Base-by-base conservation (phyloP, 257 asterid species). In the Solanum virginianum region DNA sequence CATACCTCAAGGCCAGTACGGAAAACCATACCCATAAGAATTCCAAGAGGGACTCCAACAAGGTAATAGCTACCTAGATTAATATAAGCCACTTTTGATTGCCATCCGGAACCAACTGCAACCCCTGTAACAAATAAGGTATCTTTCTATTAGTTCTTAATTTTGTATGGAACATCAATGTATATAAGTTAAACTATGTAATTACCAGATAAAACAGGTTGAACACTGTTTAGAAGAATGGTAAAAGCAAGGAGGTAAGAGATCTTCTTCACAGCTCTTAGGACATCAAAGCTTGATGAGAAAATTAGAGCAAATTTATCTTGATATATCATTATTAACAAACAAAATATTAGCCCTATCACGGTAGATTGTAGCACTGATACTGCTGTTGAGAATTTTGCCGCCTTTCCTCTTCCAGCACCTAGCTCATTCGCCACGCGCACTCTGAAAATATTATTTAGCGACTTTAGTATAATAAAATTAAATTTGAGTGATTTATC, bases 381-480 rank as follows among this genome's bases (percentile, higher is more conserved):
- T 11, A 92, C 93, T 32, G 80, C 70, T 7, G 91, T 89, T 6
- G 95, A 93, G 24, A 90, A 89, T 86, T 80, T 92, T 7, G 94
- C 94, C 0, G 91, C 91, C 83, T 84, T 86, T 59, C 92, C 95
- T 24, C 89, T 91, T 56, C 93, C 94, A 29, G 91, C 93, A 8
- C 95, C 95, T 6, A 92, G 60, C 86, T 92, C 95, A 56, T 92
- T 92, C 41, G 95, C 92, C 75, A 91, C 94, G 51, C 95, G 84
- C 13, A 92, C 95, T 43, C 95, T 92, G 86, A 66, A 83, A 20
- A 65, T 26, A 70, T 39, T 17, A 20, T 39, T 17, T 70, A 70
- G 16, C 4, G 5, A 69, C 53, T 39, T 69, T 69, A 10, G 53
- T 10, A 2, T 36, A 39, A 69, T 36, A 69, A 17, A 69, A 9